phyloP scores from a whole-genome alignment of 352 stramenopile species.

The Pythium rhizo-oryzae region DNA sequence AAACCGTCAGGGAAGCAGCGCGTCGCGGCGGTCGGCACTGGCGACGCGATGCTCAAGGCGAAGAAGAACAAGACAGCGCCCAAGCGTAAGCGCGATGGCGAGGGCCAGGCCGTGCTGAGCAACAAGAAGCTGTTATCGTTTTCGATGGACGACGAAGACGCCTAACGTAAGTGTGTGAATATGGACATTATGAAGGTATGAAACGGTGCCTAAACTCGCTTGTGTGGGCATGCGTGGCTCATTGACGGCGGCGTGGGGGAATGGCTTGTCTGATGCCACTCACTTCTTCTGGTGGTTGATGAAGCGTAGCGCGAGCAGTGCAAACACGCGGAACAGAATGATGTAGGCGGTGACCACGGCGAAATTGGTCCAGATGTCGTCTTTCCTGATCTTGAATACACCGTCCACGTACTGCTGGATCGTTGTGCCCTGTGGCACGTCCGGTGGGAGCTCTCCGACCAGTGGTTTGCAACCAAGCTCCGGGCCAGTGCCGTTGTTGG shows the following conservation, averaged over 20 bases:
- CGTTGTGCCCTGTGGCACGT: slow-evolving; percentile 13
- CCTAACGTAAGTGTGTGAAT: slow-evolving; percentile 15
- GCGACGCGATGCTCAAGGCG: background rate
- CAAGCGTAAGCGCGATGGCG: slow-evolving; percentile 65
- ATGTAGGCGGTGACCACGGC: slow-evolving; percentile 10
- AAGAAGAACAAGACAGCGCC: slow-evolving; percentile 27
- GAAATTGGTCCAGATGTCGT: slow-evolving; percentile 18
- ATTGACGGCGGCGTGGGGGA: background rate
- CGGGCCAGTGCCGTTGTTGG: background rate
- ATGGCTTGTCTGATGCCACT: background rate
- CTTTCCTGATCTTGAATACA: slow-evolving; percentile 25
- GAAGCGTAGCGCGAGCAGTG: slow-evolving; percentile 10
- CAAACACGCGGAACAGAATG: slow-evolving; percentile 9
- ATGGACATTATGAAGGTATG: background rate
- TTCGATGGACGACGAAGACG: slow-evolving; percentile 76
- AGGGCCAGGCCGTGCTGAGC: slow-evolving; percentile 43
- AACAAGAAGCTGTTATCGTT: slow-evolving; percentile 86
- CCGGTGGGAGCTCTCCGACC: slow-evolving; percentile 8
- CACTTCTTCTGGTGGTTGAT: slow-evolving; percentile 17
- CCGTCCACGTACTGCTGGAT: slow-evolving; percentile 34
- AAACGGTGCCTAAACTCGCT: background rate
- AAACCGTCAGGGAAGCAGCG: slow-evolving; percentile 42
- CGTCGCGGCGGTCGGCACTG: slow-evolving; percentile 43
- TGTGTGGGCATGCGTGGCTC: background rate
- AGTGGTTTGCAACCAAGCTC: slow-evolving; percentile 31